Conservation (phyloP, 2,329 filamentous ascomycete species). For the Fusarium beomiforme region DNA sequence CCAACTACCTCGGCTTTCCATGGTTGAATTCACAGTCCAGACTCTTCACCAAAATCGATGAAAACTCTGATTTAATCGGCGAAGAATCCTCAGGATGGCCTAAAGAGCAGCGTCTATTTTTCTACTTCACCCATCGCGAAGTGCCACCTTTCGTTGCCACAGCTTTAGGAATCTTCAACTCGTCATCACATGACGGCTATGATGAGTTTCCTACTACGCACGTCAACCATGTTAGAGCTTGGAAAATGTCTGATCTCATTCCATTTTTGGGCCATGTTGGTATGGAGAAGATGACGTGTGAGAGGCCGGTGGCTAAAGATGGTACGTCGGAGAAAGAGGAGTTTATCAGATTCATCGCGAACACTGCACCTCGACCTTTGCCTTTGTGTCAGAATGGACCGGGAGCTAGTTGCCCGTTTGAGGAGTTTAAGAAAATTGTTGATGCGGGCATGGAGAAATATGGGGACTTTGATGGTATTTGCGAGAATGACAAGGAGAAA, state of each 20-base stretch:
- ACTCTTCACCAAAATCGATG: conserved; percentile 21
- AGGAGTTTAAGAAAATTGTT: conserved; percentile 35
- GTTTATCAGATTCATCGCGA: conserved; percentile 38
- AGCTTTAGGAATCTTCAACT: conserved; percentile 38
- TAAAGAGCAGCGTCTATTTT: conserved; percentile 30
- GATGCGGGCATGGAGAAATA: conserved; percentile 31
- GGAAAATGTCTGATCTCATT: conserved; percentile 41
- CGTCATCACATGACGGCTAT: conserved; percentile 26
- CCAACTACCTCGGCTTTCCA: conserved; percentile 33
- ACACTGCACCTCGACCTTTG: conserved; percentile 35
- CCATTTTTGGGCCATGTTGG: conserved; percentile 38
- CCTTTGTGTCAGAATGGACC: conserved; percentile 35
- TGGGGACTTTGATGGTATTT: conserved; percentile 36
- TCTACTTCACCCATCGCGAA: conserved; percentile 39
- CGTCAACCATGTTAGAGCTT: conserved; percentile 37
- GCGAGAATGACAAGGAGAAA: conserved; percentile 28
- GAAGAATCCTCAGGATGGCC: conserved; percentile 29
- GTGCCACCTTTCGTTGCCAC: conserved; percentile 39
- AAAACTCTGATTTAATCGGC: background rate
- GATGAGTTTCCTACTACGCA: conserved; percentile 37
- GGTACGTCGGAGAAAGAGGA: conserved; percentile 16
- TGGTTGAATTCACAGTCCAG: conserved; percentile 33
- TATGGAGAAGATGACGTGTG: conserved; percentile 40
- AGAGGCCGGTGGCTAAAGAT: background rate
- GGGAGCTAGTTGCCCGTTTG: conserved; percentile 33